These are phyloP conservation scores for Lepidium aucheri DNA, from an alignment of 345 rosid species.

Conservation along the genomic window DNA sequence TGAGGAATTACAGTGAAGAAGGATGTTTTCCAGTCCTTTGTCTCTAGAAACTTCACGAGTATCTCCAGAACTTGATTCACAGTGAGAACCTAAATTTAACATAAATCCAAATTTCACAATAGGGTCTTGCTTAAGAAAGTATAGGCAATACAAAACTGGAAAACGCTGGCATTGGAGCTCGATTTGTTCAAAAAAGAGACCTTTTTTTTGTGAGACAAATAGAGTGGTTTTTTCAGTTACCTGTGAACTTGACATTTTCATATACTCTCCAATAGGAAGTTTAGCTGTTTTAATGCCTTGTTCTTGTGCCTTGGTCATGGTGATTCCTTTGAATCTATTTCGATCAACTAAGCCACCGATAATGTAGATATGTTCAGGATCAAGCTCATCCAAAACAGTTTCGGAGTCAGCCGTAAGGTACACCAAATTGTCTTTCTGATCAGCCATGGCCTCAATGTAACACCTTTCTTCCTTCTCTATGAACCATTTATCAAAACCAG, in stretches of 20 bases:
- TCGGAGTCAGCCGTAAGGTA: conserved; percentile 90
- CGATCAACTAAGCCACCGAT: conserved; percentile 90
- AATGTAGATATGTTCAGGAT: conserved; percentile 50
- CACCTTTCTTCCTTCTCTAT: conserved; percentile 69
- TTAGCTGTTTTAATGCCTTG: conserved; percentile 84
- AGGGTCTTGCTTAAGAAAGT: background rate
- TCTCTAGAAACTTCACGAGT: conserved; percentile 73
- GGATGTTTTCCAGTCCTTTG: conserved; percentile 74
- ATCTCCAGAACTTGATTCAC: conserved; percentile 96
- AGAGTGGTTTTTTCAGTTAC: conserved; percentile 24
- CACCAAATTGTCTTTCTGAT: conserved; percentile 58
- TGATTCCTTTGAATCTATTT: conserved; percentile 88
- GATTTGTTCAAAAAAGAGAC: background rate
- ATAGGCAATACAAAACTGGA: background rate
- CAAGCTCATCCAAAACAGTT: conserved; percentile 59
- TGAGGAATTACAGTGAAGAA: conserved; percentile 90
- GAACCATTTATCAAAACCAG: conserved; percentile 90
- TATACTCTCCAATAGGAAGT: conserved; percentile 75
- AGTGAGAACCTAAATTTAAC: conserved; percentile 62
- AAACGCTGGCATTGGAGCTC: background rate
- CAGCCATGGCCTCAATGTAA: conserved; percentile 63
- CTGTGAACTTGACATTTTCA: conserved; percentile 98
- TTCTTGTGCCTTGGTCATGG: conserved; percentile 82
- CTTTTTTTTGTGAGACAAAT: background rate
- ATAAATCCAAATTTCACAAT: background rate